Evolutionary conservation across 768 basidiomycete genomes (phyloP).

Genomic region (Suillus ampliporus): DNA sequence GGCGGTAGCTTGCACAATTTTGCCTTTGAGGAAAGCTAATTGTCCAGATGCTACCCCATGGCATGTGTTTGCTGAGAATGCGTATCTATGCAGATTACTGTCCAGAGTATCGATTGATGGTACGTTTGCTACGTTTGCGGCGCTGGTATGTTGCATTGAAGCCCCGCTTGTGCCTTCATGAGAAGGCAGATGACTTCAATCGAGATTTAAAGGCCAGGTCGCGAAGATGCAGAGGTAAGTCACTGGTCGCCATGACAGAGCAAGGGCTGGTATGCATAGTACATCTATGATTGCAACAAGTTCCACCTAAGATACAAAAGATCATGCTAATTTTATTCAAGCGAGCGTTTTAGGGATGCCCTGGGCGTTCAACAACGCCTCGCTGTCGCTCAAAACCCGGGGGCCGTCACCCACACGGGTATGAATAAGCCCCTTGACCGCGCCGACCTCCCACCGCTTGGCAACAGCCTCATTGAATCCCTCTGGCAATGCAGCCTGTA

Average conservation of each 20-base stretch:
- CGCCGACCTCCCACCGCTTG: constrained; percentile 71
- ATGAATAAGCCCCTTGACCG: constrained; percentile 90
- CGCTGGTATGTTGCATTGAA: too few relatives aligned
- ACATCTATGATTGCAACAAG: constrained; percentile 1
- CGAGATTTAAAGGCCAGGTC: too few relatives aligned
- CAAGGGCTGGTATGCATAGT: background rate
- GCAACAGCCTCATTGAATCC: constrained; percentile 85
- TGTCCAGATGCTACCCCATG: too few relatives aligned
- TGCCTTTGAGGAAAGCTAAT: too few relatives aligned
- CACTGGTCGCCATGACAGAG: background rate
- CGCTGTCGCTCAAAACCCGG: constrained; percentile 62
- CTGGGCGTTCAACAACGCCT: constrained; percentile 66
- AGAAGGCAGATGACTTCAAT: too few relatives aligned
- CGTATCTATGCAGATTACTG: too few relatives aligned
- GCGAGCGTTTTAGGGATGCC: constrained; percentile 70
- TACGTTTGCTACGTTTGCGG: too few relatives aligned
- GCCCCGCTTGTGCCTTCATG: too few relatives aligned
- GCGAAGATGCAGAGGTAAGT: background rate
- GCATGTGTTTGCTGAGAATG: too few relatives aligned
- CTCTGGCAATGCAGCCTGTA: constrained; percentile 57
- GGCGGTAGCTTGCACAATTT: too few relatives aligned
- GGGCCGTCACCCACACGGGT: constrained; percentile 94
- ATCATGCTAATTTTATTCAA: constrained; percentile 19
- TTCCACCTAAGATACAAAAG: constrained; percentile 4
- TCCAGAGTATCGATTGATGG: too few relatives aligned